These are phyloP conservation scores for Serendipita sp. DNA, from an alignment of 768 basidiomycete genomes.

Conservation along the genomic window DNA sequence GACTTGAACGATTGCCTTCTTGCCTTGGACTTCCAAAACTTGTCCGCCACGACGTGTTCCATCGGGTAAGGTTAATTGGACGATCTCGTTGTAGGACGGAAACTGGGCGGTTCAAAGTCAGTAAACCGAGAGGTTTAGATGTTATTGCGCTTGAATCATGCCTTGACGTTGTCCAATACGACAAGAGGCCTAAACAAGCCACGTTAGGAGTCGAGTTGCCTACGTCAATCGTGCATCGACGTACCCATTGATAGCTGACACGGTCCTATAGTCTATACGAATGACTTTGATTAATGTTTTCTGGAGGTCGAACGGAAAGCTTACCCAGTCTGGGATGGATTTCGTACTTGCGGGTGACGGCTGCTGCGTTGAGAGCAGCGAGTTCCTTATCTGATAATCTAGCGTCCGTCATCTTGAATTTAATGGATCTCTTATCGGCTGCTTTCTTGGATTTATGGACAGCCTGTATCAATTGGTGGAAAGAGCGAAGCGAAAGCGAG, in stretches of 20 bases:
- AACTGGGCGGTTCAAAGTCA: constrained; percentile 36
- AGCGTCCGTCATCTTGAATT: not conserved
- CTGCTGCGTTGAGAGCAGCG: constrained; percentile 71
- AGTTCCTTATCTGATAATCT: constrained; percentile 38
- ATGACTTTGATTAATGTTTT: not conserved
- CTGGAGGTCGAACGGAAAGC: constrained; percentile 15
- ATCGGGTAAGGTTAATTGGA: constrained; percentile 86
- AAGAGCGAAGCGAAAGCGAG: not conserved
- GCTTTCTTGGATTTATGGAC: no score
- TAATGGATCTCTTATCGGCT: not conserved
- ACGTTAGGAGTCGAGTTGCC: not conserved
- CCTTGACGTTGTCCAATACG: constrained; percentile 96
- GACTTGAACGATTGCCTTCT: constrained; percentile 98
- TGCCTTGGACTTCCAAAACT: constrained; percentile 93
- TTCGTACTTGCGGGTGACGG: constrained; percentile 74
- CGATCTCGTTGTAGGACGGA: constrained; percentile 97
- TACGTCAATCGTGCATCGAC: constrained; percentile 14
- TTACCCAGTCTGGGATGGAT: constrained; percentile 79
- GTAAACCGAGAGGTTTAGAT: not conserved
- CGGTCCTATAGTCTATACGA: constrained; percentile 79
- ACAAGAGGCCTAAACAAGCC: constrained; percentile 59
- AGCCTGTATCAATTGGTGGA: not conserved
- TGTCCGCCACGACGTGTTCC: constrained; percentile 91
- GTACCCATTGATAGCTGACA: constrained; percentile 95
- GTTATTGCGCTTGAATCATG: constrained; percentile 19